Conservation (phyloP, 306 rosid species). For the Biancaea sappan region DNA sequence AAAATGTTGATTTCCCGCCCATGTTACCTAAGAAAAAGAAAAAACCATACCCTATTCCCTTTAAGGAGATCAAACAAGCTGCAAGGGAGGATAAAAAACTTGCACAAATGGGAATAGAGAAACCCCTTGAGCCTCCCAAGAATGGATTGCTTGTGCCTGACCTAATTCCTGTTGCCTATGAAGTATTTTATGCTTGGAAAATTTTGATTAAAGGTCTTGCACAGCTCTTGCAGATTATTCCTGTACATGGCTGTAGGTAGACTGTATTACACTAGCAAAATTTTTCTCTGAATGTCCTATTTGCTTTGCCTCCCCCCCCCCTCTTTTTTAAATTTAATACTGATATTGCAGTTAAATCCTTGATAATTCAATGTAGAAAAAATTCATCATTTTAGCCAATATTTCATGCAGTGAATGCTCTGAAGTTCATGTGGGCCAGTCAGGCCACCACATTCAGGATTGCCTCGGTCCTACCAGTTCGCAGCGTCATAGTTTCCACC, state of each 20-base stretch:
- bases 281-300: conserved; percentile 7
- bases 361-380: neutral
- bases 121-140: conserved; percentile 81
- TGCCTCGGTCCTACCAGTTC: conserved; percentile 65
- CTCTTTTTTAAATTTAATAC: conserved; percentile 2
- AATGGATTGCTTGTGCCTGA: conserved; percentile 82
- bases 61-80: conserved; percentile 68
- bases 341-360: conserved; percentile 9
- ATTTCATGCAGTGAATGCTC: conserved; percentile 84
- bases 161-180: conserved; percentile 82
- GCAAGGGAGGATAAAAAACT: conserved; percentile 64
- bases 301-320: conserved; percentile 22
- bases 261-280: conserved; percentile 13
- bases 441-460: conserved; percentile 71
- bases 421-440: conserved; percentile 78
- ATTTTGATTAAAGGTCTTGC: conserved; percentile 77
- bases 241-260: conserved; percentile 89
- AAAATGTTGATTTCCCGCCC: conserved; percentile 83
- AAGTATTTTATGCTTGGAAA: conserved; percentile 87
- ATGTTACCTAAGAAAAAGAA: conserved; percentile 73
- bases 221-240: conserved; percentile 76
- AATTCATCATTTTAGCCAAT: conserved; percentile 7
- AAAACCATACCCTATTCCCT: conserved; percentile 88
- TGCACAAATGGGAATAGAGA: conserved; percentile 84
- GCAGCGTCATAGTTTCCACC: conserved; percentile 71